Evolutionary conservation across 1,139 yeast genomes (phyloP).

Genomic region (Geotrichum reessii): DNA sequence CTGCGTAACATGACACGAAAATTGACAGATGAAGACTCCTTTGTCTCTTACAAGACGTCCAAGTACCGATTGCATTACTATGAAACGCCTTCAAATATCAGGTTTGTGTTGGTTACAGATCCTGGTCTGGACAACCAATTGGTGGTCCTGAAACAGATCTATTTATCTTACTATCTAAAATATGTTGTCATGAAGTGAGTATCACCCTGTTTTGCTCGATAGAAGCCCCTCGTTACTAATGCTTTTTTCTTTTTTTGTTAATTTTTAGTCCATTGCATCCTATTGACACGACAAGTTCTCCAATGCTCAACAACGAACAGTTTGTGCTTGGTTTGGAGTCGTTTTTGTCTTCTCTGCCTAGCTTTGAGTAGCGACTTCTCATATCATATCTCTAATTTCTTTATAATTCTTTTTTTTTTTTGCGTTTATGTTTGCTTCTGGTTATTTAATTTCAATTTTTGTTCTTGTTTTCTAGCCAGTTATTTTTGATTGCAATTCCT

Average conservation of each 20-base stretch:
- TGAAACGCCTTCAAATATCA: conserved; percentile 74
- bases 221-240: background rate
- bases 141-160: conserved; percentile 58
- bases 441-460: too few species aligned
- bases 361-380: conserved; percentile 27
- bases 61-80: conserved; percentile 70
- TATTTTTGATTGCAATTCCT: too few species aligned
- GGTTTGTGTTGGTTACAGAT: conserved; percentile 72
- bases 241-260: background rate
- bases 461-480: too few species aligned
- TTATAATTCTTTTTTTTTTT: background rate
- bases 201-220: background rate
- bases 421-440: background rate
- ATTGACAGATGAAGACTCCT: conserved; percentile 45
- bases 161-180: conserved; percentile 60
- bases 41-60: conserved; percentile 65
- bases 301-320: conserved; percentile 38
- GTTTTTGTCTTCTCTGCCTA: conserved; percentile 36
- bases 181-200: conserved; percentile 59
- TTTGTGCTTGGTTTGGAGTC: conserved; percentile 39
- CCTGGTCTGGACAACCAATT: conserved; percentile 56
- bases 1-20: conserved; percentile 68
- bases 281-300: conserved; percentile 35
- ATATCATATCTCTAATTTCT: background rate
- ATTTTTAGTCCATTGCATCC: conserved; percentile 33